phyloP scores from a whole-genome alignment of 495 filamentous ascomycete species.

The Trichoderma gamsii region DNA sequence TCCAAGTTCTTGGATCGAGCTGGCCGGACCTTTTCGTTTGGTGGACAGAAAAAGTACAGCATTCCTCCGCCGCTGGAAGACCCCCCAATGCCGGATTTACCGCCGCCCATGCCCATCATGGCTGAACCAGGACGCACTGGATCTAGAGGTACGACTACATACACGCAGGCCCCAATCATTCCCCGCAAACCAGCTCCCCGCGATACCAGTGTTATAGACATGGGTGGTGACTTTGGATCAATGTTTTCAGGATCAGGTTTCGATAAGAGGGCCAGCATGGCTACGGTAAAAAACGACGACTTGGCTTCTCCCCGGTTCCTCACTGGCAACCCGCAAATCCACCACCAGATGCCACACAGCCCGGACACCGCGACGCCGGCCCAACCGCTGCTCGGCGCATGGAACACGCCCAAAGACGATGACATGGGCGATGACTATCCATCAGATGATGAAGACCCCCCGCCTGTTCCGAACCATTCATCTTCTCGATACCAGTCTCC shows the following conservation, averaged over 20 bases:
- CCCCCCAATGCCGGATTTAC: slow-evolving; percentile 31
- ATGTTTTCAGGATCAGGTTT: slow-evolving; percentile 58
- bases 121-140: slow-evolving; percentile 17
- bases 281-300: slow-evolving; percentile 34
- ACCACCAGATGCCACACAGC: slow-evolving; percentile 39
- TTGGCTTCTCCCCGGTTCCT: slow-evolving; percentile 29
- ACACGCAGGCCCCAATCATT: slow-evolving; percentile 59
- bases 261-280: slow-evolving; percentile 50
- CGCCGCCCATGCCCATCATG: slow-evolving; percentile 30
- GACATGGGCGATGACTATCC: slow-evolving; percentile 21
- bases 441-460: slow-evolving; percentile 17
- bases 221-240: slow-evolving; percentile 58
- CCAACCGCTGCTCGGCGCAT: slow-evolving; percentile 59
- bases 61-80: slow-evolving; percentile 37
- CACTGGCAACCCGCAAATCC: slow-evolving; percentile 28
- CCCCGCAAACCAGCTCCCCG: slow-evolving; percentile 46
- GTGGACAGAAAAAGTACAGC: slow-evolving; percentile 43
- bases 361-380: slow-evolving; percentile 50
- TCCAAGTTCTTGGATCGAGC: slow-evolving; percentile 56
- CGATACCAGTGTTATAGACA: slow-evolving; percentile 50
- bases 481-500: slow-evolving; percentile 21
- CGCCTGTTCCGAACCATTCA: slow-evolving; percentile 31
- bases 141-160: slow-evolving; percentile 36
- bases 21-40: slow-evolving; percentile 71
- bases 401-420: slow-evolving; percentile 60